phyloP scores from a whole-genome alignment of 805 yeast species.

The Saturnispora besseyi region DNA sequence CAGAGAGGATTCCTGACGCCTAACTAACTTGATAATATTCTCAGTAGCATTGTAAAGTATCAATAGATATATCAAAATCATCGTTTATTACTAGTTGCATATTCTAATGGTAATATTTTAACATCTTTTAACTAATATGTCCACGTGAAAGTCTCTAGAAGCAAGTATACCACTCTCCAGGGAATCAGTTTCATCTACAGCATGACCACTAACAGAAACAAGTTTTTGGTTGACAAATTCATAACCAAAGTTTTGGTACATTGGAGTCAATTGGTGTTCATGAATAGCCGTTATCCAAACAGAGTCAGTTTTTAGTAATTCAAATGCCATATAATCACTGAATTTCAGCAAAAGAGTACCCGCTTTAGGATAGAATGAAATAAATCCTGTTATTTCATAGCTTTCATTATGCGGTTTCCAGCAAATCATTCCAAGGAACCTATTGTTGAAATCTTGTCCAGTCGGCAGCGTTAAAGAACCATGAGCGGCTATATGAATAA shows the following conservation, averaged over 20 bases:
- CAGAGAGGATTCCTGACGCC: too few relatives aligned
- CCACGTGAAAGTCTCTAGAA: slow-evolving; percentile 32
- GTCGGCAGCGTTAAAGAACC: slow-evolving; percentile 13
- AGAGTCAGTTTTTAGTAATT: slow-evolving; percentile 11
- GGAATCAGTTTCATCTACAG: slow-evolving; percentile 10
- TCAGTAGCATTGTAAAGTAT: not conserved
- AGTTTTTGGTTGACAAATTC: slow-evolving; percentile 18
- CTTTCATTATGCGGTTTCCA: slow-evolving; percentile 22
- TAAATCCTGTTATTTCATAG: slow-evolving; percentile 43
- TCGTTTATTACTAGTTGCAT: not conserved
- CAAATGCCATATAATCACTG: slow-evolving; percentile 12
- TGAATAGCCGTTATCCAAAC: slow-evolving; percentile 36
- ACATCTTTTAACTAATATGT: slow-evolving; percentile 26
- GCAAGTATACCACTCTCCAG: slow-evolving; percentile 35
- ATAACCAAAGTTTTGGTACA: slow-evolving; percentile 38
- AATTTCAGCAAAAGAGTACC: slow-evolving; percentile 20
- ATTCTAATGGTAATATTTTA: not conserved
- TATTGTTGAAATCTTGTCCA: slow-evolving; percentile 23
- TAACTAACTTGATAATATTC: too few relatives aligned
- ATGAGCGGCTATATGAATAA: not conserved
- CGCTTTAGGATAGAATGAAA: slow-evolving; percentile 39
- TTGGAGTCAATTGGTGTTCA: slow-evolving; percentile 40
- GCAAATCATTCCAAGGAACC: slow-evolving; percentile 30
- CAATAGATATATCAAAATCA: not conserved
- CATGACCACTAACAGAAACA: slow-evolving; percentile 18